These are phyloP conservation scores for Botrytis paeoniae DNA, from an alignment of 2,329 filamentous ascomycete species.

Conservation along the genomic window DNA sequence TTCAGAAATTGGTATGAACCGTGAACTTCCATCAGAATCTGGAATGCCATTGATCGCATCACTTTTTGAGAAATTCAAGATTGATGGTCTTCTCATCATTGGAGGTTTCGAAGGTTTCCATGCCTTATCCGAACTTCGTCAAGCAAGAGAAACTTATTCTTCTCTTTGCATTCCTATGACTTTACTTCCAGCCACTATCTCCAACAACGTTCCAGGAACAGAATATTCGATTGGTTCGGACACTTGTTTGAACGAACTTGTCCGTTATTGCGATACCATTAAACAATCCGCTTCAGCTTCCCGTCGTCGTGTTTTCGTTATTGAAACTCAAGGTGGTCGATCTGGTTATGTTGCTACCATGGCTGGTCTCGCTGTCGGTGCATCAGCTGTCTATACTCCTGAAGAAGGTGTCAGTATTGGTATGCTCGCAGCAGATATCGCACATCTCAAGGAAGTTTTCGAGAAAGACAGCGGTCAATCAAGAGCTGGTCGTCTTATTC, in stretches of 20 bases:
- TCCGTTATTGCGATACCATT: slow-evolving; percentile 95
- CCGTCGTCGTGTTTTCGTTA: slow-evolving; percentile 90
- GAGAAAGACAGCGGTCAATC: slow-evolving; percentile 80
- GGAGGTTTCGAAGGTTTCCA: slow-evolving; percentile 98
- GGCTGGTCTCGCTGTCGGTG: slow-evolving; percentile 86
- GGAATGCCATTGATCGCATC: slow-evolving; percentile 80
- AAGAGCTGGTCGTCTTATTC: slow-evolving; percentile 86
- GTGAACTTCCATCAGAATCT: slow-evolving; percentile 80
- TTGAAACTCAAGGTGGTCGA: slow-evolving; percentile 93
- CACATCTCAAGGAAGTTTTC: slow-evolving; percentile 84
- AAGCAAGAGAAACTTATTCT: slow-evolving; percentile 73
- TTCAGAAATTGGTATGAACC: slow-evolving; percentile 97
- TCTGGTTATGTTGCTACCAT: slow-evolving; percentile 93
- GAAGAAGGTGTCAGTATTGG: slow-evolving; percentile 93
- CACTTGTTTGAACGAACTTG: slow-evolving; percentile 92
- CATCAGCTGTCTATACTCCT: slow-evolving; percentile 90
- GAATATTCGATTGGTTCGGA: slow-evolving; percentile 97
- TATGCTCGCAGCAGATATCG: slow-evolving; percentile 88
- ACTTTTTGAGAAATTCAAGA: slow-evolving; percentile 80
- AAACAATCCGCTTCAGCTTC: slow-evolving; percentile 95
- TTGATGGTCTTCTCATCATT: slow-evolving; percentile 87
- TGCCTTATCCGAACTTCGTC: slow-evolving; percentile 80
- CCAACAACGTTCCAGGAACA: slow-evolving; percentile 96
- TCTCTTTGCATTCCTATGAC: slow-evolving; percentile 91
- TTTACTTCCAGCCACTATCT: slow-evolving; percentile 92